phyloP scores from a whole-genome alignment of 225 moss, liverwort and hornwort species.

The Physcomitrellopsis africana region DNA sequence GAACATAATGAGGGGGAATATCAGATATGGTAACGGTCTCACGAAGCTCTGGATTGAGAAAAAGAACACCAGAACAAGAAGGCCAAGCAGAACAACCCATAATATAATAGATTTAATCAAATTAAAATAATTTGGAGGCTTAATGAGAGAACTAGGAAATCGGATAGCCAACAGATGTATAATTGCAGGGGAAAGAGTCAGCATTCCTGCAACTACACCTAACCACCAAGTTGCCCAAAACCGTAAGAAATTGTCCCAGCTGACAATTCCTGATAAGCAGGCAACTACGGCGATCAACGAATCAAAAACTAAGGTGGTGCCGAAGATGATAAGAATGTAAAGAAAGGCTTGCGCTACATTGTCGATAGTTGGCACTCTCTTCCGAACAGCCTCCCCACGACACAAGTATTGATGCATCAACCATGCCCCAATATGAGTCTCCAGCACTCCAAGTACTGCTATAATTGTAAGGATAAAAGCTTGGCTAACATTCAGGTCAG shows the following conservation, averaged over 20 bases:
- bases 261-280: slow-evolving; percentile 41
- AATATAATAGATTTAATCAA: slow-evolving; percentile 26
- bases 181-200: slow-evolving; percentile 56
- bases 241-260: slow-evolving; percentile 45
- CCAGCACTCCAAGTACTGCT: slow-evolving; percentile 30
- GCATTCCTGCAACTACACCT: slow-evolving; percentile 53
- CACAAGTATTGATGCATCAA: slow-evolving; percentile 48
- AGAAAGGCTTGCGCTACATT: slow-evolving; percentile 39
- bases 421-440: slow-evolving; percentile 50
- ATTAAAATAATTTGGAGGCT: slow-evolving; percentile 35
- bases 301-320: slow-evolving; percentile 36
- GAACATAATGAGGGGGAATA: slow-evolving; percentile 66
- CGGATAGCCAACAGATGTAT: slow-evolving; percentile 41
- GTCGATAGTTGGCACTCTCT: slow-evolving; percentile 61
- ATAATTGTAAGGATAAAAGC: slow-evolving; percentile 30
- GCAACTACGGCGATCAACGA: slow-evolving; percentile 45
- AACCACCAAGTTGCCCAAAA: slow-evolving; percentile 69
- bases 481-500: not conserved
- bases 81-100: slow-evolving; percentile 39
- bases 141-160: slow-evolving; percentile 12
- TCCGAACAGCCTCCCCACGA: slow-evolving; percentile 32
- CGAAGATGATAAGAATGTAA: slow-evolving; percentile 43
- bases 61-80: slow-evolving; percentile 27
- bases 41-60: slow-evolving; percentile 34
- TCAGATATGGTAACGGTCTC: slow-evolving; percentile 65